These are phyloP conservation scores for Penicillium sp. DNA, from an alignment of 2,329 filamentous ascomycete genomes.

Conservation along the genomic window DNA sequence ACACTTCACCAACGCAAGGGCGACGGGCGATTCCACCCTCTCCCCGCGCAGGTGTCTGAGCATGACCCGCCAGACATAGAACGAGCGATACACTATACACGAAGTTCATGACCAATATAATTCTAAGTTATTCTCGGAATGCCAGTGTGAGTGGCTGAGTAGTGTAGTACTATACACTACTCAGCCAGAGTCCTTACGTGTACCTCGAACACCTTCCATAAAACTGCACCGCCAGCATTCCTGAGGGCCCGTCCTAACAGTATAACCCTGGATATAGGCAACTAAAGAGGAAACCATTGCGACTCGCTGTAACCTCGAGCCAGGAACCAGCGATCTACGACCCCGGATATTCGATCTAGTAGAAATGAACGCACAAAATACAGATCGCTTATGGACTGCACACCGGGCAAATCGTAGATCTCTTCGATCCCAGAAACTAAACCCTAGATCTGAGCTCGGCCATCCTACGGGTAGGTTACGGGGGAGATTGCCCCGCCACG, in stretches of 20 bases:
- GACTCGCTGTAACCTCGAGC: neutral
- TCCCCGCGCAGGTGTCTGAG: neutral
- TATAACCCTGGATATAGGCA: neutral
- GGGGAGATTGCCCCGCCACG: neutral
- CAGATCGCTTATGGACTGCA: no score
- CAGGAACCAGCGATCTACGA: no score
- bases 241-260: neutral
- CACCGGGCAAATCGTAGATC: neutral
- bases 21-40: neutral
- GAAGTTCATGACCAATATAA: neutral
- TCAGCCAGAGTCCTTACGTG: neutral
- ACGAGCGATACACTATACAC: neutral
- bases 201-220: neutral
- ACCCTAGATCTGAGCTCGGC: neutral
- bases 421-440: neutral
- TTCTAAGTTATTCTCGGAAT: neutral
- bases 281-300: neutral
- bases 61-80: neutral
- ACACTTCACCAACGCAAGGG: neutral
- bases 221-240: conserved; percentile 4
- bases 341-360: no score
- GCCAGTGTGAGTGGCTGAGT: neutral
- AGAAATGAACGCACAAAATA: no score
- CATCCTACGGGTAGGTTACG: neutral
- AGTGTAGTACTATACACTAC: neutral